A percentile compares a stretch with the other conserved stretches of the same genome.
Evolutionary conservation across 768 basidiomycete species (phyloP).

Genomic region (Asterophora parasitica): DNA sequence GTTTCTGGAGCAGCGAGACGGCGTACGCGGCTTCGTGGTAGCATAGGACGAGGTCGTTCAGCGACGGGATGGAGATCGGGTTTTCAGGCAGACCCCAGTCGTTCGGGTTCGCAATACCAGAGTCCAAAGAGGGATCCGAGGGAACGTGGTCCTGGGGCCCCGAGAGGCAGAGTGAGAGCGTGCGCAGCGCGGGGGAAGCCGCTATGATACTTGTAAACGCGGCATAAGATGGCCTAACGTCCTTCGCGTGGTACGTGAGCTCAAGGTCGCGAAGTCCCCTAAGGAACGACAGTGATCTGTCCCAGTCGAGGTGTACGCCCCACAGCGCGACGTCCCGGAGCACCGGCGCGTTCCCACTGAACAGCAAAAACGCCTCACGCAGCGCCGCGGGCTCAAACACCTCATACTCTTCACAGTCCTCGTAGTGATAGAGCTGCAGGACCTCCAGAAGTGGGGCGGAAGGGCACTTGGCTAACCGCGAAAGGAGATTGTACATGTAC

Average conservation of each 20-base stretch:
- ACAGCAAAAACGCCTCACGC: constrained; percentile 38
- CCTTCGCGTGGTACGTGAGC: constrained; percentile 56
- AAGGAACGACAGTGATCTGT: constrained; percentile 39
- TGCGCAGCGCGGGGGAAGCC: constrained; percentile 47
- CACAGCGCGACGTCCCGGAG: constrained; percentile 50
- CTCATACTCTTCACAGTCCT: constrained; percentile 40
- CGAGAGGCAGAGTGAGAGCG: constrained; percentile 50
- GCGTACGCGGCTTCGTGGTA: constrained; percentile 37
- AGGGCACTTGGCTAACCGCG: constrained; percentile 35
- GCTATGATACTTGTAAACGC: constrained; percentile 50
- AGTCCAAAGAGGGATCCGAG: too few species aligned
- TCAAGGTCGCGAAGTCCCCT: constrained; percentile 46
- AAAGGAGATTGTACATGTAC: constrained; percentile 43
- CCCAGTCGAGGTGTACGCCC: constrained; percentile 73
- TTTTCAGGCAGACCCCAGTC: constrained; percentile 27
- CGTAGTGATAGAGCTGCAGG: constrained; percentile 54
- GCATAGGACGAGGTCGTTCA: constrained; percentile 34
- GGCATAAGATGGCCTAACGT: constrained; percentile 57
- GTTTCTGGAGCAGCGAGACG: constrained; percentile 31
- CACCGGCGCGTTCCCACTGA: constrained; percentile 52
- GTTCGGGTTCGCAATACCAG: too few species aligned
- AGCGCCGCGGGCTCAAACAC: constrained; percentile 38
- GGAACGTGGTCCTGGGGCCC: constrained; percentile 45
- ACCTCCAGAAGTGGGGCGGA: constrained; percentile 52
- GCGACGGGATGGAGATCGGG: constrained; percentile 34